Percentiles rank a stretch among this genome's conserved stretches.
Evolutionary conservation across 257 asterid genomes (phyloP).

Genomic region (Solanum medicagineum): DNA sequence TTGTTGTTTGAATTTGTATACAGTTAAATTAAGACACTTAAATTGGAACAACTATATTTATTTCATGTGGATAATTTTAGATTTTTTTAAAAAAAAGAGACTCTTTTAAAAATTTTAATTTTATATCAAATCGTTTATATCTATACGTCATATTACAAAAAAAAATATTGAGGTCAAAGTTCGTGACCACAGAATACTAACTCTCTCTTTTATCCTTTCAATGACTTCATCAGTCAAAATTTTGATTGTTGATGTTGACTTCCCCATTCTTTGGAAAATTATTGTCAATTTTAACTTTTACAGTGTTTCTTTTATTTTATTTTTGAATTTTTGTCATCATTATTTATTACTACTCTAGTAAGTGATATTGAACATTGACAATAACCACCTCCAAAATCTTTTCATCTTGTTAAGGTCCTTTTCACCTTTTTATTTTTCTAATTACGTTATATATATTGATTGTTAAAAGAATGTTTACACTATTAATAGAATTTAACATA

Average conservation of each 20-base stretch:
- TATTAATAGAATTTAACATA: not conserved
- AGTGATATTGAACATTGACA: not conserved
- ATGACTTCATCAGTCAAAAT: not conserved
- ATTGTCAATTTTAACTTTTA: not conserved
- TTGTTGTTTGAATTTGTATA: not conserved
- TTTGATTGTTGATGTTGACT: not conserved
- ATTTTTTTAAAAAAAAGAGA: not conserved
- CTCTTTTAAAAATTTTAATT: not conserved
- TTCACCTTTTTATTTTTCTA: not conserved
- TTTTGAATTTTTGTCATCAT: not conserved
- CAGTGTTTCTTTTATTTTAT: not conserved
- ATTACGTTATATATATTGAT: not conserved
- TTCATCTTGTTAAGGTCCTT: not conserved
- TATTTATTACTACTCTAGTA: not conserved
- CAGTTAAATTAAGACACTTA: not conserved
- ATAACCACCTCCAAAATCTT: not conserved
- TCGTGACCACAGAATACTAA: not conserved
- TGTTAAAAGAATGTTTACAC: not conserved
- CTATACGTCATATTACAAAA: too few relatives aligned
- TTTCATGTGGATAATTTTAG: not conserved
- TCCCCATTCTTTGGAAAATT: not conserved
- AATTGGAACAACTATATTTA: fast-evolving
- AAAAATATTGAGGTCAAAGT: not conserved
- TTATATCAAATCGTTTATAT: not conserved
- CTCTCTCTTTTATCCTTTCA: not conserved